phyloP scores from a whole-genome alignment of 2,329 filamentous ascomycete species.

The Cercospora zeina region DNA sequence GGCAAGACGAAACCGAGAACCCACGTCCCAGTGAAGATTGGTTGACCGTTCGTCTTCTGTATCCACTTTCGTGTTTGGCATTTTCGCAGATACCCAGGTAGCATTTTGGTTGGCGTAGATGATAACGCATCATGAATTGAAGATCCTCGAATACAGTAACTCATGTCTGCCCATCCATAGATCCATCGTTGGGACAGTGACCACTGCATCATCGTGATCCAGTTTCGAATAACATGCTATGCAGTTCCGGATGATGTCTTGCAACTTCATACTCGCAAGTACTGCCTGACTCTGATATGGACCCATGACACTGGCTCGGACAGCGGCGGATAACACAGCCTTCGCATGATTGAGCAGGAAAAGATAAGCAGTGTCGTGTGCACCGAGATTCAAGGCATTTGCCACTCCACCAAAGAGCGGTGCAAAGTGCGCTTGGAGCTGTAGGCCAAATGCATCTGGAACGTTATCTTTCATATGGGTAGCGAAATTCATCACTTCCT shows the following conservation, averaged over 20 bases:
- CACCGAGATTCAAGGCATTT: conserved; percentile 59
- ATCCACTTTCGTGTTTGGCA: background rate
- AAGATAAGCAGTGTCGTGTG: conserved; percentile 68
- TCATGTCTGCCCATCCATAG: conserved; percentile 82
- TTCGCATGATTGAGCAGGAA: conserved; percentile 76
- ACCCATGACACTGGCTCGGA: conserved; percentile 74
- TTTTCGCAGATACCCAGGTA: conserved; percentile 16
- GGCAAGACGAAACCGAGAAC: conserved; percentile 13
- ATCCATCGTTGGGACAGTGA: conserved; percentile 75
- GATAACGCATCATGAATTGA: conserved; percentile 64
- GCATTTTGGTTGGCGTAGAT: background rate
- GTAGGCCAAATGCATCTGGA: conserved; percentile 26
- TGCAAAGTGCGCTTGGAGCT: conserved; percentile 62
- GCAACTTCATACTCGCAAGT: conserved; percentile 62
- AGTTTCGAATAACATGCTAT: conserved; percentile 61
- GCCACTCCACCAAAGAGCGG: conserved; percentile 70
- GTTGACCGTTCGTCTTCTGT: background rate
- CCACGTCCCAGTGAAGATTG: conserved; percentile 16
- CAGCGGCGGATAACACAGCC: conserved; percentile 72
- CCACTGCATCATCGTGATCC: conserved; percentile 62
- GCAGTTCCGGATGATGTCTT: conserved; percentile 58
- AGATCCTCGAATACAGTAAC: conserved; percentile 79
- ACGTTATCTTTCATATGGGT: conserved; percentile 27
- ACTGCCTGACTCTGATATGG: conserved; percentile 77
- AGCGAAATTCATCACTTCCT: conserved; percentile 29